phyloP scores from a whole-genome alignment of 441 rosid genomes.

The Adansonia madagascariensis region DNA sequence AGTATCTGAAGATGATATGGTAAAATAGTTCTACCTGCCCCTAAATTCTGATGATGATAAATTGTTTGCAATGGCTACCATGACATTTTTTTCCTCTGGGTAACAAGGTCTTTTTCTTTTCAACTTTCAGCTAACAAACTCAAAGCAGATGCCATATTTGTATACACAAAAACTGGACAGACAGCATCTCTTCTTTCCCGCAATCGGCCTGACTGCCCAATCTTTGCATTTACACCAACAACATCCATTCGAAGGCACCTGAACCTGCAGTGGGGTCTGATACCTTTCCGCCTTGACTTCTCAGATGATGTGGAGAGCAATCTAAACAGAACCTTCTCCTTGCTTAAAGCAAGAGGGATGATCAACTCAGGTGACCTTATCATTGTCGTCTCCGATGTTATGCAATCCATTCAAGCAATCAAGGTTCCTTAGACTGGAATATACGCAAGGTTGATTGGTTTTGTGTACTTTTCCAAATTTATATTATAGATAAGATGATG shows the following conservation, averaged over 20 bases:
- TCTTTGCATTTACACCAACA: slow-evolving; percentile 46
- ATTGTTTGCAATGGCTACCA: not conserved
- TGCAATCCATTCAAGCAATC: slow-evolving; percentile 47
- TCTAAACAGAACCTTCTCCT: slow-evolving; percentile 43
- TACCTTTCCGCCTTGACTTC: slow-evolving; percentile 46
- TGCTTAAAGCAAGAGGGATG: slow-evolving; percentile 50
- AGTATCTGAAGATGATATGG: not conserved
- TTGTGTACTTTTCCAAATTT: not conserved
- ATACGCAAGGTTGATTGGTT: not conserved
- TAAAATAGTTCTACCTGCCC: too few relatives aligned
- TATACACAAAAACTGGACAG: slow-evolving; percentile 46
- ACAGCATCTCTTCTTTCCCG: slow-evolving; percentile 47
- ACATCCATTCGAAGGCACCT: slow-evolving; percentile 40
- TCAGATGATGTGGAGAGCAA: slow-evolving; percentile 51
- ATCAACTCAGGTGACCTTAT: slow-evolving; percentile 49
- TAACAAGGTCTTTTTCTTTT: not conserved
- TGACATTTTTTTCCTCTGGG: not conserved
- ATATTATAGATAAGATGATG: not conserved
- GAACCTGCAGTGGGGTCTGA: slow-evolving; percentile 51
- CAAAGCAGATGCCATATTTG: slow-evolving; percentile 45
- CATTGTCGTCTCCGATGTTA: slow-evolving; percentile 47
- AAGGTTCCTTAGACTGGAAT: slow-evolving; percentile 40
- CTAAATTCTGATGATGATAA: not conserved
- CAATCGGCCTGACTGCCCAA: slow-evolving; percentile 47
- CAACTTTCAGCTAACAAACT: slow-evolving; percentile 47